Conservation (phyloP, 164 flowering plant species). For the Euptelea pleiosperma region DNA sequence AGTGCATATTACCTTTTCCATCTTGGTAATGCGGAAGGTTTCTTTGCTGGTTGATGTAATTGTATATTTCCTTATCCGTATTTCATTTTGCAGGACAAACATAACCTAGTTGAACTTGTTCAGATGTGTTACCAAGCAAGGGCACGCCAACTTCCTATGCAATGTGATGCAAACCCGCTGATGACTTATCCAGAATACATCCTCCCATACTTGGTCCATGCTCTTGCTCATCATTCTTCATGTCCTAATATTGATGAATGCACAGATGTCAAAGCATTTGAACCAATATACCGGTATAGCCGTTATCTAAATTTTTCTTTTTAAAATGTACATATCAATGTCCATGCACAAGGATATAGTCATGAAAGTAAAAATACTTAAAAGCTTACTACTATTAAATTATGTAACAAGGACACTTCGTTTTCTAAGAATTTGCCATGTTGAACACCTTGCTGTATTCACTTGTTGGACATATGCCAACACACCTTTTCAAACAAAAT, state of each 20-base stretch:
- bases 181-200: slow-evolving; percentile 68
- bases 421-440: no score
- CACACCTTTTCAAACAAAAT: no score
- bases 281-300: slow-evolving; percentile 71
- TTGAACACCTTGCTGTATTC: no score
- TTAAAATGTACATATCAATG: background rate
- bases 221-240: slow-evolving; percentile 79
- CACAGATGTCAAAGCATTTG: slow-evolving; percentile 67
- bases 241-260: slow-evolving; percentile 73
- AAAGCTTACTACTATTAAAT: background rate
- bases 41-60: slow-evolving; percentile 2
- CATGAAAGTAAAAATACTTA: background rate
- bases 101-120: slow-evolving; percentile 64
- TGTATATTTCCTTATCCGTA: slow-evolving; percentile 2
- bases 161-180: slow-evolving; percentile 48
- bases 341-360: background rate
- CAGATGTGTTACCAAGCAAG: slow-evolving; percentile 73
- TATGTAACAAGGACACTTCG: no score
- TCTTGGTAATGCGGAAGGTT: background rate
- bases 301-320: background rate
- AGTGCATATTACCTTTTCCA: no score
- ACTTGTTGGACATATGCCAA: no score
- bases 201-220: slow-evolving; percentile 74
- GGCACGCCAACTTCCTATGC: slow-evolving; percentile 56
- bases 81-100: slow-evolving; percentile 62